Evolutionary conservation across 2,329 filamentous ascomycete genomes (phyloP).

Genomic region (Cytospora paraplurivora): DNA sequence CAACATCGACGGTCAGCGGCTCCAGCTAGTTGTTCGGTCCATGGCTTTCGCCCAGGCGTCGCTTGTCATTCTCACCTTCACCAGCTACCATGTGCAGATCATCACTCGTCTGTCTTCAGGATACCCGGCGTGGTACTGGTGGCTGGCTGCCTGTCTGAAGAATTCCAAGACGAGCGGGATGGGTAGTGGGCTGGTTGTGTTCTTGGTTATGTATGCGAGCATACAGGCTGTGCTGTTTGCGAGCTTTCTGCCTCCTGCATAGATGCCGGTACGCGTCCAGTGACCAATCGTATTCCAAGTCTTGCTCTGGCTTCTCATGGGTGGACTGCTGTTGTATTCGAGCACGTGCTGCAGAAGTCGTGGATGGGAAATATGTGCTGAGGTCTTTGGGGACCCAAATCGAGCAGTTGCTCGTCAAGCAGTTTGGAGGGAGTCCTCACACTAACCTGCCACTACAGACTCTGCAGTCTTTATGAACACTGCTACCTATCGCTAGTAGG

Average conservation of each 20-base stretch:
- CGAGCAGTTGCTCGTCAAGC: too few relatives aligned
- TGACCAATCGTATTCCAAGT: neutral
- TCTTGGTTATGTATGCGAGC: slow-evolving; percentile 78
- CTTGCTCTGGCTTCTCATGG: neutral
- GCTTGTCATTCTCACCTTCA: slow-evolving; percentile 71
- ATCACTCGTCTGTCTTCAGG: slow-evolving; percentile 86
- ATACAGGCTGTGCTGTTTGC: slow-evolving; percentile 85
- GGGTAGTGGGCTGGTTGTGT: slow-evolving; percentile 53
- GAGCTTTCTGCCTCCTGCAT: slow-evolving; percentile 89
- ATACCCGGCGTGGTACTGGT: slow-evolving; percentile 88
- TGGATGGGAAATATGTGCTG: too few relatives aligned
- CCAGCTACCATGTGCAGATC: slow-evolving; percentile 90
- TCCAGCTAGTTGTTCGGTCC: slow-evolving; percentile 46
- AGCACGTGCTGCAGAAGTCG: too few relatives aligned
- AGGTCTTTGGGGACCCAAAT: too few relatives aligned
- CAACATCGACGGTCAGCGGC: slow-evolving; percentile 17
- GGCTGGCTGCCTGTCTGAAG: slow-evolving; percentile 59
- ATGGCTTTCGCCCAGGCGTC: slow-evolving; percentile 74
- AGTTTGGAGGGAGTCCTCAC: too few relatives aligned
- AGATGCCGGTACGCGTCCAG: neutral
- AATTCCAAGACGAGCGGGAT: slow-evolving; percentile 35
- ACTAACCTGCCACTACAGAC: too few relatives aligned
- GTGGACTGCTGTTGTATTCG: too few relatives aligned
- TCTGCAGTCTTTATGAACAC: too few relatives aligned
- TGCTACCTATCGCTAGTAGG: too few relatives aligned